phyloP scores from a whole-genome alignment of 108 stramenopile genomes.

The Fragilaria radians region DNA sequence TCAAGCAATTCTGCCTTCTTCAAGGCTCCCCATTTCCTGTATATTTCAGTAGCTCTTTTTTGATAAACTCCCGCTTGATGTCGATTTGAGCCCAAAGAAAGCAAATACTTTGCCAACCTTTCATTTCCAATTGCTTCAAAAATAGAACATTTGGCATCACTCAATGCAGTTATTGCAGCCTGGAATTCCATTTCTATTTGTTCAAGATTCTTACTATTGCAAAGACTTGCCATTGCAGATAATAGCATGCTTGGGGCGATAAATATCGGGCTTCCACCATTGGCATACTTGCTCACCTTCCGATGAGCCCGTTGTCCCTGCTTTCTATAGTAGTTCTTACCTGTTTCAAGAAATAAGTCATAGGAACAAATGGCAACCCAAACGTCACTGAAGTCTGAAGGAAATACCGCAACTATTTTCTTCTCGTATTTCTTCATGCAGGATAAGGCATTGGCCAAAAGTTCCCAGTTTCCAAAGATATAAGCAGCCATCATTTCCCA shows the following conservation, averaged over 20 bases:
- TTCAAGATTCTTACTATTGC: background rate
- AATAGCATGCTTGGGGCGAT: background rate
- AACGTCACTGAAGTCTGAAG: background rate
- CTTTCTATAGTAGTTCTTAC: background rate
- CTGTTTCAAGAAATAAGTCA: background rate
- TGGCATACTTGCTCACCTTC: background rate
- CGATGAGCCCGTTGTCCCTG: background rate
- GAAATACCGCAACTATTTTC: background rate
- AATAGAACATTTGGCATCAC: background rate
- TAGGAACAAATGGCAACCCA: background rate
- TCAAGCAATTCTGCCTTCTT: background rate
- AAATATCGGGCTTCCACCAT: background rate
- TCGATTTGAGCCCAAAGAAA: background rate
- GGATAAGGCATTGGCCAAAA: background rate
- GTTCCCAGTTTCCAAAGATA: background rate
- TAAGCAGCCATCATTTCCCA: background rate
- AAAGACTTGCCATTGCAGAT: background rate
- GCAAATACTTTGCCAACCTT: background rate
- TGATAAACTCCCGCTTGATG: background rate
- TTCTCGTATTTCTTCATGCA: background rate
- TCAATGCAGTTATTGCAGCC: background rate
- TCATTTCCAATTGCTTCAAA: background rate
- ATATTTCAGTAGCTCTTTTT: background rate
- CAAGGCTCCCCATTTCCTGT: background rate
- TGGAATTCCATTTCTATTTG: background rate